These are phyloP conservation scores for Podospora pseudocomata DNA, from an alignment of 495 filamentous ascomycete genomes.

Conservation along the genomic window DNA sequence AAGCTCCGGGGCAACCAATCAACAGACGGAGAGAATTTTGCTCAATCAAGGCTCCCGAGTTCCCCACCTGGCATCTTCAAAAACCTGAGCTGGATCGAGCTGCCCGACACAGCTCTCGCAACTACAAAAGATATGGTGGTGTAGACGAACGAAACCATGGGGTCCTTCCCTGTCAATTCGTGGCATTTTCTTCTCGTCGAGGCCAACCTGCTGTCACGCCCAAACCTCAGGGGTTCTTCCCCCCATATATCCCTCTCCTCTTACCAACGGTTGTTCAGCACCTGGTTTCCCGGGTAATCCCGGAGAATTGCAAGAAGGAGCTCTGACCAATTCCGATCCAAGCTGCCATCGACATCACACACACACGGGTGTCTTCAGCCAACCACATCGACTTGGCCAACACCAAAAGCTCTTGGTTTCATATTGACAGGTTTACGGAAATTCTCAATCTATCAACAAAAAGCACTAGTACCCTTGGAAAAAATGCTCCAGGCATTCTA, in stretches of 20 bases:
- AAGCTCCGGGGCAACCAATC: slow-evolving; percentile 19
- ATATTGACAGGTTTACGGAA: background rate
- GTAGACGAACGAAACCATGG: background rate
- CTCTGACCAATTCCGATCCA: slow-evolving; percentile 12
- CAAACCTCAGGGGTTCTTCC: too few relatives aligned
- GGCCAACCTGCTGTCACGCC: background rate
- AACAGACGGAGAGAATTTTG: slow-evolving; percentile 15
- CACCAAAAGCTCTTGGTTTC: background rate
- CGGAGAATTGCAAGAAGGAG: slow-evolving; percentile 20
- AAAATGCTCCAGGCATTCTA: background rate
- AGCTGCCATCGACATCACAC: background rate
- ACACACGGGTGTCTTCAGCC: background rate
- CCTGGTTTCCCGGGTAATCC: slow-evolving; percentile 25
- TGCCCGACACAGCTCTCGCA: background rate
- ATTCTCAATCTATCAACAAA: background rate
- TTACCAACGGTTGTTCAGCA: background rate
- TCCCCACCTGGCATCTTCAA: slow-evolving; percentile 20
- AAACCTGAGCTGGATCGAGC: slow-evolving; percentile 4
- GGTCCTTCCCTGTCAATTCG: background rate
- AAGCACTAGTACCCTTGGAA: background rate
- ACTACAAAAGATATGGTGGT: background rate
- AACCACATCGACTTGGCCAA: background rate
- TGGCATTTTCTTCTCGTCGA: background rate
- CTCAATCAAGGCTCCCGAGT: slow-evolving; percentile 21
- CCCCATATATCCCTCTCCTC: background rate